These are phyloP conservation scores for Fusarium veterinarium DNA, from an alignment of 2,329 filamentous ascomycete species.

Conservation along the genomic window DNA sequence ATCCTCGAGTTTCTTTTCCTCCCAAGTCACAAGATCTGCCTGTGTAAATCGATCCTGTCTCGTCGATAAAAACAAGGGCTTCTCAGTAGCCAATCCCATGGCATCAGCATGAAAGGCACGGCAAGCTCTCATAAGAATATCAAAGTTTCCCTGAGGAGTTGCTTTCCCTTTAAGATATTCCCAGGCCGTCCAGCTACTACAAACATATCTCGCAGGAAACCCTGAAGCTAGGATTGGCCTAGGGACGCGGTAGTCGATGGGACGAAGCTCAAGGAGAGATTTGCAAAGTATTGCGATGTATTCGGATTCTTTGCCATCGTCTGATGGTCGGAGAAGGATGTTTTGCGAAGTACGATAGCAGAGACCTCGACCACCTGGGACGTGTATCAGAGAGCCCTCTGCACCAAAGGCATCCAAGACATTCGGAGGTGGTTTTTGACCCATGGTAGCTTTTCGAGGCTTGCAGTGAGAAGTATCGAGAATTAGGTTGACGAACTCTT, in stretches of 20 bases:
- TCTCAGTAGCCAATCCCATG: neutral
- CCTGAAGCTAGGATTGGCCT: neutral
- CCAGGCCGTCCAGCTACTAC: constrained; percentile 7
- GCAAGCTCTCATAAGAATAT: constrained; percentile 1
- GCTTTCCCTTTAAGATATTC: neutral
- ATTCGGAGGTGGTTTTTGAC: neutral
- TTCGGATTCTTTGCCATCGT: constrained; percentile 5
- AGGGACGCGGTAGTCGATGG: neutral
- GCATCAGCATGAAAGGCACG: neutral
- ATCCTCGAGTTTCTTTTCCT: neutral
- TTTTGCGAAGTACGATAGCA: neutral
- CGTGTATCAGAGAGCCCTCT: neutral
- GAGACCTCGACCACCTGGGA: neutral
- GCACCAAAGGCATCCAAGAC: neutral
- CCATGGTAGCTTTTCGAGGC: neutral
- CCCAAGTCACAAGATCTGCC: constrained; percentile 12
- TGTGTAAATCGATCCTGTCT: constrained; percentile 9
- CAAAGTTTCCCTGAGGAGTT: neutral
- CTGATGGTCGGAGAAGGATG: neutral
- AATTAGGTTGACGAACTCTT: no score
- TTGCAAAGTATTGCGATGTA: neutral
- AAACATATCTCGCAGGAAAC: neutral
- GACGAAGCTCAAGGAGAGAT: neutral
- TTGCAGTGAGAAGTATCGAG: neutral
- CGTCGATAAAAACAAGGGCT: neutral